phyloP scores from a whole-genome alignment of 1,284 basidiomycete species.

The Amylostereum areolatum region DNA sequence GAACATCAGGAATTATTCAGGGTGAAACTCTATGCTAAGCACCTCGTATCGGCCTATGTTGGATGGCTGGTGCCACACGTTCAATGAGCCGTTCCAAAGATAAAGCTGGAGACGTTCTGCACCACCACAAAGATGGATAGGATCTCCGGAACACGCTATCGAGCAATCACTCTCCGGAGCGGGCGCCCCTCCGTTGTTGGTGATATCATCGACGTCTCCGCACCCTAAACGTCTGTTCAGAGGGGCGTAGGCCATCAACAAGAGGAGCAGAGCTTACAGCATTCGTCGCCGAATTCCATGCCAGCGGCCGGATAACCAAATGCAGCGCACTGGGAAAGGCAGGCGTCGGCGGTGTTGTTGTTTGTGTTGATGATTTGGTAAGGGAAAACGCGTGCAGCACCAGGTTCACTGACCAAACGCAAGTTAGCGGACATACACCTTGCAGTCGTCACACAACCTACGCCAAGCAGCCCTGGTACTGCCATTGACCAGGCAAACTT shows the following conservation, averaged over 20 bases:
- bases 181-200: slow-evolving; percentile 31
- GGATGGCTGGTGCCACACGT: slow-evolving; percentile 56
- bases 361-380: slow-evolving; percentile 51
- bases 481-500: slow-evolving; percentile 54
- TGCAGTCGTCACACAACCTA: slow-evolving; percentile 24
- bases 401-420: slow-evolving; percentile 24
- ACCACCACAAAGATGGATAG: slow-evolving; percentile 58
- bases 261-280: slow-evolving; percentile 40
- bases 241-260: background rate
- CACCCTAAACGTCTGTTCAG: slow-evolving; percentile 39
- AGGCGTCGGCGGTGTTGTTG: slow-evolving; percentile 58
- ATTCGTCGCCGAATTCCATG: slow-evolving; percentile 54
- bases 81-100: slow-evolving; percentile 51
- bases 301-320: slow-evolving; percentile 65
- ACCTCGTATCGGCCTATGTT: slow-evolving; percentile 67
- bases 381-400: slow-evolving; percentile 42
- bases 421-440: background rate
- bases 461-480: slow-evolving; percentile 63
- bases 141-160: slow-evolving; percentile 61
- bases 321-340: slow-evolving; percentile 55
- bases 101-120: slow-evolving; percentile 41
- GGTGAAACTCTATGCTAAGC: slow-evolving; percentile 1
- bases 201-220: slow-evolving; percentile 55
- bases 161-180: slow-evolving; percentile 48
- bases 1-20: background rate